Conservation (phyloP, 805 yeast species). For the Lachancea kluyveri region DNA sequence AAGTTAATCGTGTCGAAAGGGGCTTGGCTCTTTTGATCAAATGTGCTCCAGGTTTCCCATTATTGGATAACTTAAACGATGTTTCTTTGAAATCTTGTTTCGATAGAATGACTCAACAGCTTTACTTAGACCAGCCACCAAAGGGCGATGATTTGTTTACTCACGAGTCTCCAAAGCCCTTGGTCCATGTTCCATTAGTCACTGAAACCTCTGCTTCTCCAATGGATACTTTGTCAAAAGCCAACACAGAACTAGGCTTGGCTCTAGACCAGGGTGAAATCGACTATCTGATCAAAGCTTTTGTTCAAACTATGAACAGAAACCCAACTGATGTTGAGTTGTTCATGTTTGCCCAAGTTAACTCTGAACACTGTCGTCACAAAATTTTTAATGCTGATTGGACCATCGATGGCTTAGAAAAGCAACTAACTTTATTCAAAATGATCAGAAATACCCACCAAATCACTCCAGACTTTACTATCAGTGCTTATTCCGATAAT, state of each 20-base stretch:
- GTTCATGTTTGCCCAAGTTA: constrained; percentile 99
- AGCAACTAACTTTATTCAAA: constrained; percentile 72
- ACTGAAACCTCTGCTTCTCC: constrained; percentile 29
- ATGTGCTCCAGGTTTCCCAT: constrained; percentile 65
- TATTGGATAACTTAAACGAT: constrained; percentile 46
- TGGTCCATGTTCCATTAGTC: constrained; percentile 65
- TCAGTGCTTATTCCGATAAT: constrained; percentile 94
- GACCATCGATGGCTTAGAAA: constrained; percentile 81
- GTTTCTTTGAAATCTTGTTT: constrained; percentile 64
- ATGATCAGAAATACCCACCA: constrained; percentile 95
- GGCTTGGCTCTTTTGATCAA: constrained; percentile 73
- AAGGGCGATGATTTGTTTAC: constrained; percentile 64
- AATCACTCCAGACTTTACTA: constrained; percentile 70
- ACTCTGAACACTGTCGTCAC: constrained; percentile 98
- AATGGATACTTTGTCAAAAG: constrained; percentile 57
- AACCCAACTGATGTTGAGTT: constrained; percentile 97
- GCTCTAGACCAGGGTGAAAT: constrained; percentile 96
- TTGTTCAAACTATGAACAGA: constrained; percentile 66
- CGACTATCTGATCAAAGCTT: constrained; percentile 77
- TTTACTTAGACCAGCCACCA: constrained; percentile 59
- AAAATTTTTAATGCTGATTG: constrained; percentile 98
- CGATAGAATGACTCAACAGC: constrained; percentile 91
- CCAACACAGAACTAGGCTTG: constrained; percentile 79
- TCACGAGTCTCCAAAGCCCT: constrained; percentile 75
- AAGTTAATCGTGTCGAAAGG: constrained; percentile 82